Evolutionary conservation across 768 basidiomycete genomes (phyloP), one percentile per base, ranked within the genome.

Genomic region (Kwoniella dendrophila): DNA sequence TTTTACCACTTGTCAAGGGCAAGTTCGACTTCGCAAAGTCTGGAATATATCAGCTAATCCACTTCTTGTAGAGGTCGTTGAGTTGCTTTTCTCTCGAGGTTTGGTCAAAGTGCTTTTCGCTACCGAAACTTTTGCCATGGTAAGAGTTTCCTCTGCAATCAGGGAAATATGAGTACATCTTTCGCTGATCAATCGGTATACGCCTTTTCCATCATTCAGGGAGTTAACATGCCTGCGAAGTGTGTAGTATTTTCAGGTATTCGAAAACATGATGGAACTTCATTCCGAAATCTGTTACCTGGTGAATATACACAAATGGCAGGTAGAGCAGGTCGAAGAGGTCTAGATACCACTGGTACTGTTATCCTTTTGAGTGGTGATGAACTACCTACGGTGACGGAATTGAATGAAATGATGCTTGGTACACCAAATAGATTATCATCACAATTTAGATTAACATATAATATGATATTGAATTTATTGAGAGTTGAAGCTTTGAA

Each of bases 71-170:
- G 62, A 96, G 90, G 87, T 97, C 22, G 94, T 98, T 7, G 96
- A 99, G 78, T 89, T 98, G 41, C 83, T 99, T 18, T 99, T 99
- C 77, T 90, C 93, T 8, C 86, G 92, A 44, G 96, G 96, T 18
- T 81, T 98, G 51, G 94, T 99, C 63, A 98, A 97, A 79, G 86
- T 96, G 22, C 81, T 99, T 6, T 99, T 99, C 76, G 96, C 96
- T 1, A 99, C 96, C 4, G 96, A 99, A 80, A 99, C 96, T 0
- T 99, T 99, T 77, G 95, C 95, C 0, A 98, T 99, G 95, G 94
- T 92, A 58, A 59, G 82, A n/a, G n/a, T n/a, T n/a, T n/a, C n/a
- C n/a, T n/a, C n/a, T n/a, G n/a, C n/a, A n/a, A n/a, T n/a, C n/a
- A n/a, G n/a, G n/a, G n/a, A n/a, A n/a, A n/a, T n/a, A n/a, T n/a